Percentiles rank a stretch among this genome's conserved stretches.
These are phyloP conservation scores for Xerocomus minutiporus DNA, from an alignment of 1,284 basidiomycete species.

Conservation along the genomic window DNA sequence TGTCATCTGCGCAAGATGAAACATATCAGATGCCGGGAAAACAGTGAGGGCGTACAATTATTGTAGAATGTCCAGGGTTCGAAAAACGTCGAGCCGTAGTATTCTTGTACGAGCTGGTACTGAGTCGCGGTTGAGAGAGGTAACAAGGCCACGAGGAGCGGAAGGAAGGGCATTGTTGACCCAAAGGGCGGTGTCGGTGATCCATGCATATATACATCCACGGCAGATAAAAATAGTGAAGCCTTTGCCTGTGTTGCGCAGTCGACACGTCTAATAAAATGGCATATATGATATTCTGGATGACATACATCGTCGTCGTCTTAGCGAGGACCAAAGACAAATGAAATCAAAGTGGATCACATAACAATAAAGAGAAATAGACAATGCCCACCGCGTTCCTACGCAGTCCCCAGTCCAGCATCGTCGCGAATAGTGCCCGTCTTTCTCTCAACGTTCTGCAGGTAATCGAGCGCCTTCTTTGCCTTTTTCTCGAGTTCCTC, in stretches of 20 bases:
- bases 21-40: neutral
- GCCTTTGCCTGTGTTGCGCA: neutral
- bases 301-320: neutral
- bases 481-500: constrained; percentile 75
- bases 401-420: constrained; percentile 27
- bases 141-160: constrained; percentile 5
- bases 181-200: neutral
- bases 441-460: constrained; percentile 55
- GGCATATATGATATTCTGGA: neutral
- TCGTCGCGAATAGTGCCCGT: constrained; percentile 54
- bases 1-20: constrained; percentile 48
- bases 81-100: constrained; percentile 50
- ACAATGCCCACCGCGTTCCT: neutral
- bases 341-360: neutral
- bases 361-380: constrained; percentile 5
- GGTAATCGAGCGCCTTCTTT: constrained; percentile 68
- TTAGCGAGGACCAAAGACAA: neutral
- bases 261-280: neutral
- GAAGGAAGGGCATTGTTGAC: constrained; percentile 12
- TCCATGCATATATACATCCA: neutral
- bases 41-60: constrained; percentile 36
- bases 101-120: constrained; percentile 47
- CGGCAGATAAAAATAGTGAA: neutral
- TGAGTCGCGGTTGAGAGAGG: constrained; percentile 19
- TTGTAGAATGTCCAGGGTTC: constrained; percentile 54